These are phyloP conservation scores for Platismatia glauca DNA, from an alignment of 495 filamentous ascomycete genomes.

Conservation along the genomic window DNA sequence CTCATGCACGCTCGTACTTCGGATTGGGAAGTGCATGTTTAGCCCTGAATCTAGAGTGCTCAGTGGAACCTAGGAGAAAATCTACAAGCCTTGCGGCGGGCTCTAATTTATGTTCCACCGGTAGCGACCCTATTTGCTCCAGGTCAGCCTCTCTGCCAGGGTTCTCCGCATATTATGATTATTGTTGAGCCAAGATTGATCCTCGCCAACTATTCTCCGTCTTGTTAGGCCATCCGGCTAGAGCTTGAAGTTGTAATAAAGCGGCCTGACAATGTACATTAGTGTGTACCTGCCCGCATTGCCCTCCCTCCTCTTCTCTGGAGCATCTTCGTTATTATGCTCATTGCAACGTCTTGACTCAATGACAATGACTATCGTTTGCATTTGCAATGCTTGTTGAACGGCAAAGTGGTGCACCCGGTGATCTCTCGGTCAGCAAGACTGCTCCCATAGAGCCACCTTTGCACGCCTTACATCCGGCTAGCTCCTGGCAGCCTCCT, in stretches of 20 bases:
- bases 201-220: slow-evolving; percentile 1
- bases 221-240: not conserved
- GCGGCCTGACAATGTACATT: slow-evolving; percentile 4
- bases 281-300: slow-evolving; percentile 8
- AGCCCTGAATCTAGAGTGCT: not conserved
- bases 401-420: slow-evolving; percentile 11
- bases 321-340: not conserved
- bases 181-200: slow-evolving; percentile 1
- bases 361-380: not conserved
- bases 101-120: slow-evolving; percentile 9
- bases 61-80: slow-evolving; percentile 10
- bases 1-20: not conserved
- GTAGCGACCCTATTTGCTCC: slow-evolving; percentile 7
- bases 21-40: not conserved
- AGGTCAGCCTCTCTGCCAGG: slow-evolving; percentile 10
- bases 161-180: slow-evolving; percentile 20
- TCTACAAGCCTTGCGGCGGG: slow-evolving; percentile 8
- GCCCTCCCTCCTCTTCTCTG: not conserved
- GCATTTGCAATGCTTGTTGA: slow-evolving; percentile 17
- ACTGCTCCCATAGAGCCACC: not conserved
- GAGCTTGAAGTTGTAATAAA: not conserved
- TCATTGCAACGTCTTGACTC: not conserved
- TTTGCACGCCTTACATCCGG: not conserved
- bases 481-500: not conserved
- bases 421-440: slow-evolving; percentile 1